These are phyloP conservation scores for Fraxinus sp. DNA, from an alignment of 305 asterid genomes.

Conservation along the genomic window DNA sequence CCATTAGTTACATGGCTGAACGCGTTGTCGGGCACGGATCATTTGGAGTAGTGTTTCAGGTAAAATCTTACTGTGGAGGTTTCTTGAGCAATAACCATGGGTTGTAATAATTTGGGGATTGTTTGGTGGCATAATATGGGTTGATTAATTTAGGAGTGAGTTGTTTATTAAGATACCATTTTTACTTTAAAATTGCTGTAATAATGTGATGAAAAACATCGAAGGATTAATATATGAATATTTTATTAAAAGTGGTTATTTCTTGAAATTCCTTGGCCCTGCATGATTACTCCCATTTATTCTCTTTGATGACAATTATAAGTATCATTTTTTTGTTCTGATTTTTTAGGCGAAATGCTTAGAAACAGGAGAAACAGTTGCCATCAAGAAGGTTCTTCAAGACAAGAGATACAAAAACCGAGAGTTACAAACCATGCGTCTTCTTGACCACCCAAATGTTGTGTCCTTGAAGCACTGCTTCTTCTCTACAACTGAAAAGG, in stretches of 20 bases:
- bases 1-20: conserved; percentile 32
- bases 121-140: no score
- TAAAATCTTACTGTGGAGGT: not conserved
- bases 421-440: conserved; percentile 28
- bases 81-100: no score
- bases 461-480: conserved; percentile 29
- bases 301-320: not conserved
- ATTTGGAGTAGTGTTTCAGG: conserved; percentile 32
- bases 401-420: conserved; percentile 30
- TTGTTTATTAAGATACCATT: no score
- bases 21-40: conserved; percentile 30
- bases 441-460: conserved; percentile 30
- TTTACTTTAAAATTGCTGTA: no score
- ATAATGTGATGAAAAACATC: no score
- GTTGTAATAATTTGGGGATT: no score
- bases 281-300: not conserved
- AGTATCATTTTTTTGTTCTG: not conserved
- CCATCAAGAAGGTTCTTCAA: conserved; percentile 30
- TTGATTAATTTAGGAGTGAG: no score
- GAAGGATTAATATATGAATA: no score
- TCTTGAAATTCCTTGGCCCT: not conserved
- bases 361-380: conserved; percentile 28
- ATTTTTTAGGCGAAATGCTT: conserved; percentile 28
- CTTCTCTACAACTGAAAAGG: conserved; percentile 31
- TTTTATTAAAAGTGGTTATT: not conserved